These are phyloP conservation scores for Gracilaria domingensis DNA, from an alignment of 23 red algal genomes.

Conservation along the genomic window DNA sequence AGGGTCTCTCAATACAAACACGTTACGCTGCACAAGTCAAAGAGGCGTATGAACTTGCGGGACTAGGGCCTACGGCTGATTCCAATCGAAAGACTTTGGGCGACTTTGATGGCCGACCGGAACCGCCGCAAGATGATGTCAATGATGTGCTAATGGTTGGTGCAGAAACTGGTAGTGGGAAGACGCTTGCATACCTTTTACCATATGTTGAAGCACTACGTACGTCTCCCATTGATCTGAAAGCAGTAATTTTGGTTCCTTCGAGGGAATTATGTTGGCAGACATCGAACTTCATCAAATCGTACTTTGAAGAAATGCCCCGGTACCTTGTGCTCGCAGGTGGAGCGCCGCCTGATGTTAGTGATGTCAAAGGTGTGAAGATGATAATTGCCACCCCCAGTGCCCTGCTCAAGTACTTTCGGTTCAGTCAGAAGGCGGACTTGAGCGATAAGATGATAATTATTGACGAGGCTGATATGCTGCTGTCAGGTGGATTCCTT, in stretches of 20 bases:
- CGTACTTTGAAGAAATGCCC: slow-evolving; percentile 53
- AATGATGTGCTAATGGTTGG: slow-evolving; percentile 81
- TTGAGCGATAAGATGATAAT: slow-evolving; percentile 73
- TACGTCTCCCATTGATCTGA: slow-evolving; percentile 24
- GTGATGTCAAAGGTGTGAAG: slow-evolving; percentile 45
- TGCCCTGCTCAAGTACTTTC: slow-evolving; percentile 70
- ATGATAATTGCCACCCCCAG: slow-evolving; percentile 90
- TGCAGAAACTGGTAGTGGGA: slow-evolving; percentile 94
- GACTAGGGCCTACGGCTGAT: slow-evolving; percentile 13
- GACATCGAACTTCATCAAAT: slow-evolving; percentile 49
- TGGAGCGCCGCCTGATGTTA: slow-evolving; percentile 60
- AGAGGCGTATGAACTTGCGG: slow-evolving; percentile 30
- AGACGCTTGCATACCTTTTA: slow-evolving; percentile 93
- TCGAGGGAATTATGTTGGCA: slow-evolving; percentile 92
- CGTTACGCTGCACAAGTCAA: slow-evolving; percentile 23
- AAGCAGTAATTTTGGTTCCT: slow-evolving; percentile 90
- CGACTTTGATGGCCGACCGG: slow-evolving; percentile 1
- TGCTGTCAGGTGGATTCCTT: slow-evolving; percentile 82
- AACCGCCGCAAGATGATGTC: slow-evolving; percentile 50
- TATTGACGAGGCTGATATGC: slow-evolving; percentile 93
- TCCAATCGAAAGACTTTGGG: not conserved
- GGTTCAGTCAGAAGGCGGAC: slow-evolving; percentile 51
- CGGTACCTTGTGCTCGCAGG: slow-evolving; percentile 78
- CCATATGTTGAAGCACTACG: slow-evolving; percentile 78
- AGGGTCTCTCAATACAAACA: slow-evolving; percentile 44